Base-by-base conservation (phyloP, 352 stramenopile genomes). In the Globisporangium viniferum region DNA sequence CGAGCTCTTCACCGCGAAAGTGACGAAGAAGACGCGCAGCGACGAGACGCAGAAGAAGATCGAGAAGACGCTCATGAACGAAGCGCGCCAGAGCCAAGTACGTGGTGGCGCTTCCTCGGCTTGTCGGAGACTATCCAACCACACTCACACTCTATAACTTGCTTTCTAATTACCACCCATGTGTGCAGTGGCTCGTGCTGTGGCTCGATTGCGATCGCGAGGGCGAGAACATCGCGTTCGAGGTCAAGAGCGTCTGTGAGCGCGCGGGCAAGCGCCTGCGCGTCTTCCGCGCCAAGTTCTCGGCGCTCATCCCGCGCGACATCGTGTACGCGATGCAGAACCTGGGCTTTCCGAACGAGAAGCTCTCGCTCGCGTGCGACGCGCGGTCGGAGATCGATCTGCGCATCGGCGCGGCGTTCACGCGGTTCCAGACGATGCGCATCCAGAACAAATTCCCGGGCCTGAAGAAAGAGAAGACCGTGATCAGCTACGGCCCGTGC, bases 131-230 rank as follows among this genome's bases (percentile, higher is more conserved):
- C 44, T 51, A 24, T 5, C 44, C 18, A 51, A 4, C 6, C 18
- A 9, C 18, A 5, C 44, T 51, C 18, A 49, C 41, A n/a, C 41
- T 51, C 18, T 51, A 22, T 18, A 24, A 24, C 9, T 6, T 58
- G 20, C 18, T 9, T 20, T 10, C 44, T 22, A 58, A 41, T 73
- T 10, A 68, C 65, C 41, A 24, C 20, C 44, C 18, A 24, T 51
- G 5, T 20, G 44, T 62, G 2, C 58, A 96, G 89, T 95, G 88
- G 82, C 86, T 99, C 1, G 83, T 98, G 36, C 78, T 99, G 36
- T 99, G 98, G 98, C 79, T 99, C 27, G 98, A 99, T 94, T 99
- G 98, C 72, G 98, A 99, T 93, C 92, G 97, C 31, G 98, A 99
- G 75, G 98, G 98, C n/a, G 98, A 99, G 75, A 99, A 99, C 62